Evolutionary conservation across 257 asterid species (phyloP).

Genomic region (Solanum chaucha): DNA sequence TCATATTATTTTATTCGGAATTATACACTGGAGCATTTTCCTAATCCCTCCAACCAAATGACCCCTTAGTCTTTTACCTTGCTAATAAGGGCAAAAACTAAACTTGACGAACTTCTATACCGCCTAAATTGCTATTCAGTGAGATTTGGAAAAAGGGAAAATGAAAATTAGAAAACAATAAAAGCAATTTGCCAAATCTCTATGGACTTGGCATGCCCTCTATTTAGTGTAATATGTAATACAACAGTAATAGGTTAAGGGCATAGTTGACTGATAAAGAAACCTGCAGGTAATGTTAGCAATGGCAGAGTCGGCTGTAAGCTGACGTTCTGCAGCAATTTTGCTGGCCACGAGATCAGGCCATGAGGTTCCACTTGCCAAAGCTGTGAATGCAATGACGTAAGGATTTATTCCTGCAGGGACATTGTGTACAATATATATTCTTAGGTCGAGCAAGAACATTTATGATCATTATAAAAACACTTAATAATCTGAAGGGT

Average conservation of each 20-base stretch:
- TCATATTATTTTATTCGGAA: background rate
- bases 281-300: constrained; percentile 98
- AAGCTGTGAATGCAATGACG: constrained; percentile 78
- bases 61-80: background rate
- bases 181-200: background rate
- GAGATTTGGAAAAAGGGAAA: background rate
- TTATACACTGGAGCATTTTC: background rate
- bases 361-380: constrained; percentile 94
- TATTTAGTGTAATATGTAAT: background rate
- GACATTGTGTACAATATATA: background rate
- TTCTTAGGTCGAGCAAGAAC: background rate
- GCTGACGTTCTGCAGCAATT: constrained; percentile 92
- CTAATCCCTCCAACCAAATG: background rate
- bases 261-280: background rate
- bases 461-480: background rate
- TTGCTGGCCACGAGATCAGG: constrained; percentile 97
- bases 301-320: constrained; percentile 91
- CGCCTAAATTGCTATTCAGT: background rate
- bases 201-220: background rate
- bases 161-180: background rate
- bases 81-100: background rate
- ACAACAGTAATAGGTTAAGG: background rate
- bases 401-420: constrained; percentile 66
- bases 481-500: background rate
- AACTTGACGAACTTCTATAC: background rate